Evolutionary conservation across 2,329 filamentous ascomycete genomes (phyloP).

Genomic region (Colletotrichum endophyticum): DNA sequence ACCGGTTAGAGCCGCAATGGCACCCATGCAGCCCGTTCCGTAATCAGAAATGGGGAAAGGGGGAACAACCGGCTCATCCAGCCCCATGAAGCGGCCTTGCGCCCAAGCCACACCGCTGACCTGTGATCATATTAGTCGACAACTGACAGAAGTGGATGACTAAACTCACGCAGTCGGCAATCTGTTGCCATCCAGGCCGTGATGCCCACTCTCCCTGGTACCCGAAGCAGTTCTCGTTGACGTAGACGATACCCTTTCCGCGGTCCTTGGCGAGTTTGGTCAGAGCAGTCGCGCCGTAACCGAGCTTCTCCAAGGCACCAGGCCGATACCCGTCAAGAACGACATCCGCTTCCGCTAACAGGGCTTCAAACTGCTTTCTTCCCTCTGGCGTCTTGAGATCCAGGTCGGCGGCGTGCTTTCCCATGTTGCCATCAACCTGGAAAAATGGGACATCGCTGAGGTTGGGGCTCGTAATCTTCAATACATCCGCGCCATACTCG

Average conservation of each 20-base stretch:
- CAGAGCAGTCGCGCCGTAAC: constrained; percentile 64
- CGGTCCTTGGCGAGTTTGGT: constrained; percentile 56
- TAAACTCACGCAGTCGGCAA: constrained; percentile 63
- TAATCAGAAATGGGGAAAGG: constrained; percentile 71
- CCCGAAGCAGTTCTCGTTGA: constrained; percentile 76
- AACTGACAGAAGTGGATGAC: no score
- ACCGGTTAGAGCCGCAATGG: constrained; percentile 68
- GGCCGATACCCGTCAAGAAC: constrained; percentile 73
- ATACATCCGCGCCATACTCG: constrained; percentile 77
- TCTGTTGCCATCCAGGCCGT: constrained; percentile 74
- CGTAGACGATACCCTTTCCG: constrained; percentile 69
- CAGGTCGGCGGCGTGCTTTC: constrained; percentile 70
- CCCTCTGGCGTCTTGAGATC: constrained; percentile 64
- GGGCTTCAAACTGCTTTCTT: constrained; percentile 58
- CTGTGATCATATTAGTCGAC: background rate
- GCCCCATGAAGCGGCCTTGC: constrained; percentile 66
- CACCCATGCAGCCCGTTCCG: constrained; percentile 74
- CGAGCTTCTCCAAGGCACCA: constrained; percentile 66
- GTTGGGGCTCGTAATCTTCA: constrained; percentile 72
- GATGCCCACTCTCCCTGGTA: constrained; percentile 63
- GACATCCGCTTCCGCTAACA: constrained; percentile 68
- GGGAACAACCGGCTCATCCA: constrained; percentile 68
- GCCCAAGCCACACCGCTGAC: constrained; percentile 63
- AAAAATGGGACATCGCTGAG: constrained; percentile 76
- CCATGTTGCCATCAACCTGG: constrained; percentile 74